Evolutionary conservation across 2,329 filamentous ascomycete genomes (phyloP).

Genomic region (Alternaria solani): DNA sequence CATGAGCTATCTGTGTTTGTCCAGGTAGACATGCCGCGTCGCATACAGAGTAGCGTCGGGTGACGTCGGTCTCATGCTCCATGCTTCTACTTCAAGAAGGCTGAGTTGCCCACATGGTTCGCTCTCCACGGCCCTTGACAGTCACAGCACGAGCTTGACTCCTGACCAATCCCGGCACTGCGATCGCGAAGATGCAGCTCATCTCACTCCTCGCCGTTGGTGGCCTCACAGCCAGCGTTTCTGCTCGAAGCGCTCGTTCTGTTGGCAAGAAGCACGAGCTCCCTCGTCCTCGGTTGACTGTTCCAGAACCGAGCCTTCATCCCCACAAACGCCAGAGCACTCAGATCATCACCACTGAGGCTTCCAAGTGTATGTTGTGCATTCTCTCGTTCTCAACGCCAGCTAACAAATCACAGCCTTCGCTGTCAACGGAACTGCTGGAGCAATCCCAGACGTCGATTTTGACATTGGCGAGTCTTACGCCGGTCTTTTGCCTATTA

Average conservation of each 20-base stretch:
- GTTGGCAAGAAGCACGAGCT: constrained; percentile 43
- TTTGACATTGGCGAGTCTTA: constrained; percentile 57
- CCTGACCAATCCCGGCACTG: not conserved
- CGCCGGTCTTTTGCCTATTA: constrained; percentile 62
- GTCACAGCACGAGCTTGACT: constrained; percentile 12
- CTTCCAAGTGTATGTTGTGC: constrained; percentile 25
- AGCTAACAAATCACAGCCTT: constrained; percentile 39
- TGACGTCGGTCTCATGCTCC: constrained; percentile 15
- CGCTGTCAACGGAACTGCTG: constrained; percentile 48
- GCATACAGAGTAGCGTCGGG: constrained; percentile 11
- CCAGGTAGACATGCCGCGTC: constrained; percentile 15
- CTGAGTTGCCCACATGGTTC: not conserved
- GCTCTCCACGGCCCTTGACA: constrained; percentile 10
- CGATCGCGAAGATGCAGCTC: constrained; percentile 38
- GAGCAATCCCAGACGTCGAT: constrained; percentile 57
- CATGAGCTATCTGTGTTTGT: constrained; percentile 20
- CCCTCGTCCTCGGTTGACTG: constrained; percentile 35
- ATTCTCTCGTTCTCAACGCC: too few species aligned
- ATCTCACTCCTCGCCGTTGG: constrained; percentile 41
- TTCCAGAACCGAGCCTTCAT: constrained; percentile 26
- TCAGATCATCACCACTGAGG: constrained; percentile 53
- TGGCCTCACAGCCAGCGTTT: constrained; percentile 37
- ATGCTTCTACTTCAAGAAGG: constrained; percentile 10
- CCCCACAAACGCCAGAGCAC: constrained; percentile 32
- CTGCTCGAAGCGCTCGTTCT: constrained; percentile 40